Evolutionary conservation across 1,284 basidiomycete genomes (phyloP).

Genomic region (Bjerkandera adusta): DNA sequence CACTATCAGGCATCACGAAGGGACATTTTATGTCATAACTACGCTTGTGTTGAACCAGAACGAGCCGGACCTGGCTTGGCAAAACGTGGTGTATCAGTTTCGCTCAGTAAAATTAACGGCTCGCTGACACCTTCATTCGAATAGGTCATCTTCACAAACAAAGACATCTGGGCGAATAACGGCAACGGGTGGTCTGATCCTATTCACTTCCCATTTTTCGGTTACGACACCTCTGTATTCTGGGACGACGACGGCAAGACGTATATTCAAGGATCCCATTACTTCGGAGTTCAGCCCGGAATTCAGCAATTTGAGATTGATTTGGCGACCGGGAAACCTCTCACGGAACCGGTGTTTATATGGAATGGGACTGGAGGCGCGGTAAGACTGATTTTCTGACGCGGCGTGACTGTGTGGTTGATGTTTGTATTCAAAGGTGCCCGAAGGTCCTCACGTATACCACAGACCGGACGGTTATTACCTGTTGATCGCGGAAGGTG

Average conservation of each 20-base stretch:
- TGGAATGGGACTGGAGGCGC: constrained; percentile 36
- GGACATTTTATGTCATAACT: constrained; percentile 11
- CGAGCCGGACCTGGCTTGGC: constrained; percentile 8
- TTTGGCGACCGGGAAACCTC: constrained; percentile 29
- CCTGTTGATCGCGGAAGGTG: constrained; percentile 32
- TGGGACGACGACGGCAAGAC: constrained; percentile 35
- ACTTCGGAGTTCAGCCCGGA: constrained; percentile 28
- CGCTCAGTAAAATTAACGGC: neutral
- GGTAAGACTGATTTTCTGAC: too few relatives aligned
- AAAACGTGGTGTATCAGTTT: constrained; percentile 9
- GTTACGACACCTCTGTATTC: constrained; percentile 36
- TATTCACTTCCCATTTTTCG: constrained; percentile 33
- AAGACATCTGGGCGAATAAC: constrained; percentile 25
- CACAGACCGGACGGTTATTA: constrained; percentile 28
- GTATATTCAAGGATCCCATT: constrained; percentile 34
- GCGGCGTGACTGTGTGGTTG: too few relatives aligned
- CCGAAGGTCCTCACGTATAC: constrained; percentile 30
- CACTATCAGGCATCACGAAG: constrained; percentile 10
- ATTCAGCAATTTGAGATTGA: constrained; percentile 11
- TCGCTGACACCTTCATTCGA: neutral
- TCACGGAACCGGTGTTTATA: constrained; percentile 26
- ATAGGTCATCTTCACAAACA: constrained; percentile 36
- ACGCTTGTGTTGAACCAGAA: constrained; percentile 9
- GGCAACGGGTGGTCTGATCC: constrained; percentile 33
- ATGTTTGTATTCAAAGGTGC: constrained; percentile 18